Percentiles rank a stretch among this genome's conserved stretches.
These are phyloP conservation scores for Sporisorium iseilematis-ciliati DNA, from an alignment of 1,284 basidiomycete species.

Conservation along the genomic window DNA sequence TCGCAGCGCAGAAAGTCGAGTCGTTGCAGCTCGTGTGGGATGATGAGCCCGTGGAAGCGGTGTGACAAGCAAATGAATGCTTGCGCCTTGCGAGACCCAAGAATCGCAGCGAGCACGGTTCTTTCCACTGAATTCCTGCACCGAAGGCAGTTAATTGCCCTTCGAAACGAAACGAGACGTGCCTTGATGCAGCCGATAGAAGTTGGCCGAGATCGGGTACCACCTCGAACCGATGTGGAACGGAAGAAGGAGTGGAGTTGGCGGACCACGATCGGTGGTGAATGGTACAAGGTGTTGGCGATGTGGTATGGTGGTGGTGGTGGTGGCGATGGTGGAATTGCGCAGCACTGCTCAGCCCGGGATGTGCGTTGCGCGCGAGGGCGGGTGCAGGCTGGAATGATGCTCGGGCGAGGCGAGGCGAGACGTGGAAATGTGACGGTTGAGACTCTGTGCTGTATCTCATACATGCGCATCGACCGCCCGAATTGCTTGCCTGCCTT, in stretches of 20 bases:
- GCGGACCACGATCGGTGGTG: background rate
- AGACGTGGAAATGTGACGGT: conserved; percentile 2
- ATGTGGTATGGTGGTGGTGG: background rate
- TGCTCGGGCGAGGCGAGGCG: conserved; percentile 5
- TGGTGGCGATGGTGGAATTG: conserved; percentile 3
- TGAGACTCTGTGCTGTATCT: background rate
- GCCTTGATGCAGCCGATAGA: too few species aligned
- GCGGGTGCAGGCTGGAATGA: conserved; percentile 4
- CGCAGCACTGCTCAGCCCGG: conserved; percentile 1
- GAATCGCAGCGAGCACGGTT: too few species aligned
- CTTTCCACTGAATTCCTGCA: too few species aligned
- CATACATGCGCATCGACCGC: conserved; percentile 10
- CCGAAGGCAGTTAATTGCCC: too few species aligned
- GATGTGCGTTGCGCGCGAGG: background rate
- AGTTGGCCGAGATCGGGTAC: too few species aligned
- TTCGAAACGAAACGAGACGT: too few species aligned
- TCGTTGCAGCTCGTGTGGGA: too few species aligned
- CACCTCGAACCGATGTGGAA: background rate
- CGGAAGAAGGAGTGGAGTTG: background rate
- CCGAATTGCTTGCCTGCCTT: conserved; percentile 1
- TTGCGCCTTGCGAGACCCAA: too few species aligned
- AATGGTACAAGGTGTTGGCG: background rate
- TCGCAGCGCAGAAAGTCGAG: too few species aligned
- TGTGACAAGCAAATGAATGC: too few species aligned
- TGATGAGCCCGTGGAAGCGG: too few species aligned